phyloP scores from a whole-genome alignment of 305 asterid species.

The Fraxinus xanthoxyloides region DNA sequence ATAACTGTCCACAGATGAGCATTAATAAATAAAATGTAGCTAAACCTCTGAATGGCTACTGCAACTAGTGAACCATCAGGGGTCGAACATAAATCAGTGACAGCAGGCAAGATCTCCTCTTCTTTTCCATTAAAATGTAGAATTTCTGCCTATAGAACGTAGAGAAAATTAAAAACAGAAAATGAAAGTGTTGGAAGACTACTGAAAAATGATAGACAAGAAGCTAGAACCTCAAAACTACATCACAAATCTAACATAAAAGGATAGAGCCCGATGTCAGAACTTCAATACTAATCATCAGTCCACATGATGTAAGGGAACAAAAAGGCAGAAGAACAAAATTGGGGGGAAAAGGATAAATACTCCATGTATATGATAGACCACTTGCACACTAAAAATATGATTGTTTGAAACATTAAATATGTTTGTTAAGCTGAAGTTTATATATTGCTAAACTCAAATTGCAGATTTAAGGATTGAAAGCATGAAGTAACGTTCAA shows the following conservation, averaged over 20 bases:
- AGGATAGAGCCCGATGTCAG: not conserved
- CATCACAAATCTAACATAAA: not conserved
- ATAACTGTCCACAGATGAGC: not conserved
- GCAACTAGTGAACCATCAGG: slow-evolving; percentile 66
- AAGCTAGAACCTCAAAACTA: not conserved
- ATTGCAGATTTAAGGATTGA: not conserved
- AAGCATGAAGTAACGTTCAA: not conserved
- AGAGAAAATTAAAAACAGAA: slow-evolving; percentile 1
- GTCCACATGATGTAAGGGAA: not conserved
- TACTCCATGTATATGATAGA: not conserved
- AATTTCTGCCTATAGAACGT: slow-evolving; percentile 58
- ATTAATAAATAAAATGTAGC: slow-evolving; percentile 6
- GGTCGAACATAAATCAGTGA: slow-evolving; percentile 67
- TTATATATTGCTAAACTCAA: not conserved
- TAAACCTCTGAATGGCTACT: slow-evolving; percentile 75
- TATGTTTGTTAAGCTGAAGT: not conserved
- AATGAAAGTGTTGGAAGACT: not conserved
- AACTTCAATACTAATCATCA: not conserved
- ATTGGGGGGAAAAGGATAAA: not conserved
- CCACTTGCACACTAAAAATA: not conserved
- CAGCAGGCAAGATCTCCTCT: slow-evolving; percentile 53
- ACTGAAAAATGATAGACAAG: not conserved
- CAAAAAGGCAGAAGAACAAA: not conserved
- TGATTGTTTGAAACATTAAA: not conserved
- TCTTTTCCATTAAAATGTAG: slow-evolving; percentile 41